These are phyloP conservation scores for Pseudogymnoascus sp. DNA, from an alignment of 2,329 filamentous ascomycete genomes.

Conservation along the genomic window DNA sequence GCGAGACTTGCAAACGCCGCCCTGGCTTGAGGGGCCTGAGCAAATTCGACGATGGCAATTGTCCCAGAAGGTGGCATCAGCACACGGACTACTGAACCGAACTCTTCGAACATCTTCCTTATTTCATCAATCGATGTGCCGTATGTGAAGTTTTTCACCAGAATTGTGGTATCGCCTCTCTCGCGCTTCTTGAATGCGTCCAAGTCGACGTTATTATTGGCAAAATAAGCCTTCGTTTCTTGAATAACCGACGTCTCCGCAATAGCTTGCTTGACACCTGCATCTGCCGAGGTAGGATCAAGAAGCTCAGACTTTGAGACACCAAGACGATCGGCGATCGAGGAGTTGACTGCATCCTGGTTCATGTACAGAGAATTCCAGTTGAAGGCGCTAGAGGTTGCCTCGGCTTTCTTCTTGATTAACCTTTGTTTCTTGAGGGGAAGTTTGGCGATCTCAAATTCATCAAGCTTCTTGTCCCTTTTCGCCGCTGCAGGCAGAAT, in stretches of 20 bases:
- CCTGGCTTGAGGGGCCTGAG: conserved; percentile 68
- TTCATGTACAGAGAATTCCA: conserved; percentile 99
- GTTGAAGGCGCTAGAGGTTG: conserved; percentile 72
- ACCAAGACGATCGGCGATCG: conserved; percentile 76
- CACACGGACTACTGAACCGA: conserved; percentile 70
- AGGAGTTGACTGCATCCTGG: conserved; percentile 87
- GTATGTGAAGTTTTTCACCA: conserved; percentile 92
- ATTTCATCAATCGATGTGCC: conserved; percentile 74
- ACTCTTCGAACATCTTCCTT: conserved; percentile 72
- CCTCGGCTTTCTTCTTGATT: conserved; percentile 75
- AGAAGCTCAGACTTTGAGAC: conserved; percentile 85
- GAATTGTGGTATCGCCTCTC: conserved; percentile 75
- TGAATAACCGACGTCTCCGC: conserved; percentile 94
- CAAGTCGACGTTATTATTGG: conserved; percentile 78
- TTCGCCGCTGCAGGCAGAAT: conserved; percentile 79
- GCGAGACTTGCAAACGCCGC: conserved; percentile 76
- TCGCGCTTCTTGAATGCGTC: conserved; percentile 81
- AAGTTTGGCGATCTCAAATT: conserved; percentile 81
- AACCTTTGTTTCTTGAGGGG: conserved; percentile 91
- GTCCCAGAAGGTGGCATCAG: conserved; percentile 90
- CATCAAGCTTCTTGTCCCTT: conserved; percentile 72
- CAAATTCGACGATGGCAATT: conserved; percentile 87
- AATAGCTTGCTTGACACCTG: conserved; percentile 91
- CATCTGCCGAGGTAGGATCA: conserved; percentile 91
- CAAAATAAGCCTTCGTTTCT: conserved; percentile 89